Conservation (phyloP, 805 yeast species). For the Danielozyma ontarioensis region DNA sequence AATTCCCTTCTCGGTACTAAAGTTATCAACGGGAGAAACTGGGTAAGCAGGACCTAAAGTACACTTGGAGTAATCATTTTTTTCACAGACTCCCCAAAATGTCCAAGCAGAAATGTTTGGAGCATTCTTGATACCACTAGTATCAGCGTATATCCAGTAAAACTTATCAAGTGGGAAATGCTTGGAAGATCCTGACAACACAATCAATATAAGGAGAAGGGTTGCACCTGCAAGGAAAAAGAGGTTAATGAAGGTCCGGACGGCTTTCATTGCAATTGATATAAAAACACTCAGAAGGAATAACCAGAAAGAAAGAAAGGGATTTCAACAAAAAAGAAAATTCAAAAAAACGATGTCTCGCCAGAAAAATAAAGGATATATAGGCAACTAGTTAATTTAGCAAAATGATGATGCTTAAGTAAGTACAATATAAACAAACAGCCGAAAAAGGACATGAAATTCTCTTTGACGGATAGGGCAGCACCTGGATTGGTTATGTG, state of each 20-base stretch:
- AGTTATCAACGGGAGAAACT: slow-evolving; percentile 76
- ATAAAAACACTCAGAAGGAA: no score
- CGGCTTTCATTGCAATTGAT: slow-evolving; percentile 21
- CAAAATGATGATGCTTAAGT: slow-evolving; percentile 1
- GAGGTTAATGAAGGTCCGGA: slow-evolving; percentile 30
- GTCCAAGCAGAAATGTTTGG: slow-evolving; percentile 68
- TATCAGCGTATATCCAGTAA: slow-evolving; percentile 79
- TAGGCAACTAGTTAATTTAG: slow-evolving; percentile 4
- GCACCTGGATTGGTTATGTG: neutral
- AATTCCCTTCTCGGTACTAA: slow-evolving; percentile 45
- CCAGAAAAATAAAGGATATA: neutral
- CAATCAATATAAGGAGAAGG: slow-evolving; percentile 48
- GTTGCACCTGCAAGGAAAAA: slow-evolving; percentile 40
- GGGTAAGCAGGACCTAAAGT: slow-evolving; percentile 72
- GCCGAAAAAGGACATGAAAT: neutral
- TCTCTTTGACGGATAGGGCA: no score
- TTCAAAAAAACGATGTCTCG: neutral
- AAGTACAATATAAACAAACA: neutral
- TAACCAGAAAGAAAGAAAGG: neutral
- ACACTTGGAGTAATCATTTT: slow-evolving; percentile 49
- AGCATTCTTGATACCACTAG: slow-evolving; percentile 49
- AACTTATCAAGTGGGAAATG: slow-evolving; percentile 61
- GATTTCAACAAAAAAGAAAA: neutral
- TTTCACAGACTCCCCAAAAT: slow-evolving; percentile 66
- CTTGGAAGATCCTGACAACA: slow-evolving; percentile 59